Base-by-base conservation (phyloP, 371 early-diverging fungal species). In the Apophysomyces sp. region DNA sequence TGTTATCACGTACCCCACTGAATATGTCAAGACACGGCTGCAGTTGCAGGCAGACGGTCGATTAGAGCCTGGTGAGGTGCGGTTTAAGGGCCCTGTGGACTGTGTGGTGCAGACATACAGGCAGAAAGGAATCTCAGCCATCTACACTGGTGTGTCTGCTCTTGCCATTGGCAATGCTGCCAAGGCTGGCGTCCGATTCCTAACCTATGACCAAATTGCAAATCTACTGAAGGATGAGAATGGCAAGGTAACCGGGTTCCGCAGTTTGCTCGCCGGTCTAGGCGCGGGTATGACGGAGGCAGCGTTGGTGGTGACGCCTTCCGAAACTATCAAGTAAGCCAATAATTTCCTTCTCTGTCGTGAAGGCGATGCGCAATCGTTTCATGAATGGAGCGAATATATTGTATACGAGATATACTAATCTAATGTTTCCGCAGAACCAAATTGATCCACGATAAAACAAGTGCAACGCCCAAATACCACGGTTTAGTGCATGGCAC, bases 221-320 rank as follows among this genome's bases (percentile, higher is more conserved):
- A 83, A 82, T 52, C 66, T 73, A 37, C 78, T 95, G 41, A 80
- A 85, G 27, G 92, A 92, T 63, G 69, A 83, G 24, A 71, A 92
- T 27, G 94, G 94, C 32, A 84, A 85, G 52, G 69, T 91, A 31
- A 78, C 88, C 1, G 87, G 85, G 24, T 58, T 78, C 0, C 79
- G 90, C 53, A 86, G 86, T 61, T 76, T 92, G 71, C 67, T 89
- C 27, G 94, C 96, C 27, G 98, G 96, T 5, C 72, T 97, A 26
- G 92, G 92, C 12, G 95, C 96, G 0, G 98, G 98, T 11, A 85
- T 94, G 75, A 85, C 90, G 12, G 95, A 94, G 61, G 95, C 94
- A 0, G 80, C 88, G 3, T 59, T 92, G 18, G 95, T 92, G 0
- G 96, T 95, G 0, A 94, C 95, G 2, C 97, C 96, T 2, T 88